Conservation (phyloP, 2,329 filamentous ascomycete genomes). For the Paracoccidioides lutzii region DNA sequence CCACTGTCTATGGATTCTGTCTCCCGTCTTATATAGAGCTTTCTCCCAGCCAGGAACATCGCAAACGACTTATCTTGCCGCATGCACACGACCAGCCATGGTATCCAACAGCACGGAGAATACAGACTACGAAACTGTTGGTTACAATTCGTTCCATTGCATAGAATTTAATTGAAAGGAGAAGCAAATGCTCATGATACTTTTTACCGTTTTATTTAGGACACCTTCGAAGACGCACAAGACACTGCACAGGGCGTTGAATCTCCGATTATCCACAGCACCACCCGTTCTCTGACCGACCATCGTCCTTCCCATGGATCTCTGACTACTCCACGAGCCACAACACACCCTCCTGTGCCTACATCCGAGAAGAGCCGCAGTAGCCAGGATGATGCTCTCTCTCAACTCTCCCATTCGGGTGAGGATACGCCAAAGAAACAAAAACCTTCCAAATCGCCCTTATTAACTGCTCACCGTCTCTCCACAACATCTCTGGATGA, state of each 20-base stretch:
- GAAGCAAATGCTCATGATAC: background rate
- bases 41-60: background rate
- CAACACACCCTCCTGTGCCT: constrained; percentile 21
- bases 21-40: background rate
- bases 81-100: constrained; percentile 17
- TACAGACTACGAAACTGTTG: constrained; percentile 32
- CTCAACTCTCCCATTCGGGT: constrained; percentile 19
- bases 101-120: constrained; percentile 26
- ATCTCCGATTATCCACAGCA: constrained; percentile 19
- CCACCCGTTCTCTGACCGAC: constrained; percentile 49
- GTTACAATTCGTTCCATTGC: constrained; percentile 2
- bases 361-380: constrained; percentile 7
- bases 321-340: constrained; percentile 24
- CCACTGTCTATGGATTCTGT: background rate
- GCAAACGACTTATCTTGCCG: background rate
- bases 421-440: constrained; percentile 25
- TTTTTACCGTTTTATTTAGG: constrained; percentile 36
- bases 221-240: constrained; percentile 72
- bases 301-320: constrained; percentile 30
- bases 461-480: constrained; percentile 40
- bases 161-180: background rate
- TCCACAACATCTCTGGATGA: constrained; percentile 49
- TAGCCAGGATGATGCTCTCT: constrained; percentile 14
- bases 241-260: constrained; percentile 36
- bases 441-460: constrained; percentile 37